phyloP scores from a whole-genome alignment of 805 yeast genomes.

The Sungouiella blattae region DNA sequence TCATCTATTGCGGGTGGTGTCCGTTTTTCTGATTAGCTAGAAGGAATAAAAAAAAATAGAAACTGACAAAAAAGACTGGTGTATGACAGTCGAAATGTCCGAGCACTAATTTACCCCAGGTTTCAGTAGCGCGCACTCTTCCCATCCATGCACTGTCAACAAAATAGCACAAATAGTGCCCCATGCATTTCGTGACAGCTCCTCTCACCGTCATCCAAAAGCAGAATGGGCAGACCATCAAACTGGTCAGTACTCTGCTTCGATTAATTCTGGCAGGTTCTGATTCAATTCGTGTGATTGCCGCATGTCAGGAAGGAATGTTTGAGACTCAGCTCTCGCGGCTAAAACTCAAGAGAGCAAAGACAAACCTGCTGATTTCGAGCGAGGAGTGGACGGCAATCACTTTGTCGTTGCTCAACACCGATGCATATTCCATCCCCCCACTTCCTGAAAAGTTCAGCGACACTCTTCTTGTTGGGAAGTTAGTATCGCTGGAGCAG shows the following conservation, averaged over 20 bases:
- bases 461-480: slow-evolving; percentile 15
- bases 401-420: slow-evolving; percentile 16
- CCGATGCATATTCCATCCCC: background rate
- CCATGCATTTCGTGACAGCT: no score
- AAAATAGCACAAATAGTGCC: no score
- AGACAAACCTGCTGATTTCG: slow-evolving; percentile 7
- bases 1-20: slow-evolving; percentile 82
- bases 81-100: no score
- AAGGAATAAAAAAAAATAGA: background rate
- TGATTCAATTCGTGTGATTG: slow-evolving; percentile 1
- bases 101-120: no score
- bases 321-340: slow-evolving; percentile 6
- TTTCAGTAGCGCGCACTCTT: no score
- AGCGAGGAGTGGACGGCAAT: slow-evolving; percentile 18
- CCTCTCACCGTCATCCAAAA: slow-evolving; percentile 7
- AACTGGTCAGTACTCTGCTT: slow-evolving; percentile 9
- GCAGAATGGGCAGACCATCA: slow-evolving; percentile 4
- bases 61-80: no score
- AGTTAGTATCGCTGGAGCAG: slow-evolving; percentile 21
- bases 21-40: slow-evolving; percentile 51
- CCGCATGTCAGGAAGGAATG: slow-evolving; percentile 18
- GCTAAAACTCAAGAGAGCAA: slow-evolving; percentile 6
- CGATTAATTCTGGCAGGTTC: background rate
- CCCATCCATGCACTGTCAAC: no score
- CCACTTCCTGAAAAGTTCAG: slow-evolving; percentile 10